phyloP scores from a whole-genome alignment of 2,329 filamentous ascomycete genomes.

The Colletotrichum cereale region DNA sequence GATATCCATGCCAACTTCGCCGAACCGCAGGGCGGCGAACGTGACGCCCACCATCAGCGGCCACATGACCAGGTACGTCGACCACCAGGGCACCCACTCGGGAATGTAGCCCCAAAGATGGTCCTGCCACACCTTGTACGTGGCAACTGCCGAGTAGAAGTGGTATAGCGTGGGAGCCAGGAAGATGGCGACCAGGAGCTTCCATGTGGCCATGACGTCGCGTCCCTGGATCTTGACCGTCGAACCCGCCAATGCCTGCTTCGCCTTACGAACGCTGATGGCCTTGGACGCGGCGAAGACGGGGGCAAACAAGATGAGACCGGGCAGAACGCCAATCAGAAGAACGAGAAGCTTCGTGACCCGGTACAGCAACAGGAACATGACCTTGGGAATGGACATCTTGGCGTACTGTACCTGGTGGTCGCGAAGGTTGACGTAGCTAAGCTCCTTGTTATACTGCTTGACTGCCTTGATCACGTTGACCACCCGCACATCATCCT shows the following conservation, averaged over 20 bases:
- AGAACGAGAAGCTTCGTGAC: constrained; percentile 82
- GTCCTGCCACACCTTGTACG: constrained; percentile 84
- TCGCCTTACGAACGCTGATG: constrained; percentile 85
- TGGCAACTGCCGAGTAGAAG: constrained; percentile 81
- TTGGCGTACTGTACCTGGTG: constrained; percentile 95
- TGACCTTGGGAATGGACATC: constrained; percentile 81
- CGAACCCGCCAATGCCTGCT: constrained; percentile 85
- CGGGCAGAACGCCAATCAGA: constrained; percentile 85
- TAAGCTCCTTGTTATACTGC: constrained; percentile 88
- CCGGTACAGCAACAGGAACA: constrained; percentile 83
- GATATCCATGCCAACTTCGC: constrained; percentile 99
- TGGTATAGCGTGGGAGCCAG: constrained; percentile 87
- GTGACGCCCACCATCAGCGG: constrained; percentile 89
- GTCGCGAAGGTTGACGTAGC: constrained; percentile 88
- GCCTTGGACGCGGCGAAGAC: constrained; percentile 88
- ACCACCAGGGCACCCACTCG: constrained; percentile 82
- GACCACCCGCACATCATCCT: constrained; percentile 87
- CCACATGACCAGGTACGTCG: constrained; percentile 80
- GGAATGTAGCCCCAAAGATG: constrained; percentile 87
- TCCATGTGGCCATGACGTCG: constrained; percentile 95
- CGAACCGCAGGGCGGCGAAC: constrained; percentile 92
- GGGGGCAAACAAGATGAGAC: constrained; percentile 87
- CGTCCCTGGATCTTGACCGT: constrained; percentile 89
- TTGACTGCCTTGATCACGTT: constrained; percentile 80
- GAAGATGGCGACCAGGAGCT: constrained; percentile 87